Base-by-base conservation (phyloP, 2,329 filamentous ascomycete genomes). In the Periglandula ipomoeae region DNA sequence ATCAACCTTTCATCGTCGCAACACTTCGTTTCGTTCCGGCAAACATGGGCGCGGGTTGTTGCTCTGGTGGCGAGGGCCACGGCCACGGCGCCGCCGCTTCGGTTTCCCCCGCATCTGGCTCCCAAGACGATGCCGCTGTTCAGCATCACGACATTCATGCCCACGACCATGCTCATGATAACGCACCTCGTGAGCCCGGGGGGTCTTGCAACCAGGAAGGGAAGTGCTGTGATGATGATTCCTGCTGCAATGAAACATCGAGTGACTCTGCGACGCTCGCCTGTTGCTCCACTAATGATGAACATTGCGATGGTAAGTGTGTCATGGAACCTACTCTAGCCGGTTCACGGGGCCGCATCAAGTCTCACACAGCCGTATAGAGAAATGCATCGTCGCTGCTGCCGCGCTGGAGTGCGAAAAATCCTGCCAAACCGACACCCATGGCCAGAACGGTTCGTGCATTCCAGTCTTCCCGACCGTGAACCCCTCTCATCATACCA, bases 331-430 rank as follows among this genome's bases (percentile, higher is more conserved):
- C 17, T 20, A 4, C 15, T 6, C 26, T 41, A 17, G 22, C 4
- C 37, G 2, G 13, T 32, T 23, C n/a, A 27, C 11, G 13, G 37
- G 39, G 22, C 44, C 17, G 44, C 35, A 32, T 24, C 46, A 24
- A 24, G 38, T 40, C 46, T 54, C 8, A 53, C 32, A 22, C n/a
- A n/a, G n/a, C 34, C 11, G 19, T 7, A 3, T 43, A 64, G 63
- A 64, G 37, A 61, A 61, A 38, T 65, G 63, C 46, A 64, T 65
- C 51, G 42, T 58, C 26, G 56, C 60, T 13, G 60, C 55, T 24
- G 63, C 61, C 15, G 58, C 61, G 15, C 50, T 60, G 10, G 58
- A 63, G 50, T 65, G 63, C 45, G 56, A 60, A 47, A 59, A 61
- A 48, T 51, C 53, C 3, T 65, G 63, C 52, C 58, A 60, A 27